A percentile compares a stretch with the other conserved stretches of the same genome.
These are phyloP conservation scores for Fusarium hainanense DNA, from an alignment of 2,329 filamentous ascomycete species.

Conservation along the genomic window DNA sequence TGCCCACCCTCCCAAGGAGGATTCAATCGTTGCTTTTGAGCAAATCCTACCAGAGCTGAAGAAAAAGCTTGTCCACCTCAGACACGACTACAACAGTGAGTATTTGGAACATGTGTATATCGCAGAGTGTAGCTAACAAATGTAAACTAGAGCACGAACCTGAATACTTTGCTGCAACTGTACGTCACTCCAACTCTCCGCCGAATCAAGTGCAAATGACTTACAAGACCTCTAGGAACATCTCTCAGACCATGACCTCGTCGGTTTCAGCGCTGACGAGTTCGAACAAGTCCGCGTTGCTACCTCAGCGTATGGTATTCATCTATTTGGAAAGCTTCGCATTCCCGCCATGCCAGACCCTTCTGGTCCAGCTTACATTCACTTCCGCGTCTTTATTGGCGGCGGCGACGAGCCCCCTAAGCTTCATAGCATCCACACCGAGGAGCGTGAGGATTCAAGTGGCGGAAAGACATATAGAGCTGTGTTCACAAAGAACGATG, in stretches of 20 bases:
- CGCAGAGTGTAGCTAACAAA: conserved; percentile 3
- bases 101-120: background rate
- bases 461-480: conserved; percentile 95
- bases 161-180: conserved; percentile 65
- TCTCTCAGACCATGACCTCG: conserved; percentile 80
- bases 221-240: conserved; percentile 11
- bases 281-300: conserved; percentile 94
- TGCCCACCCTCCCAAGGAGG: conserved; percentile 60
- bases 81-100: conserved; percentile 59
- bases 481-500: conserved; percentile 90
- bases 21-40: conserved; percentile 62
- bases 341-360: conserved; percentile 55
- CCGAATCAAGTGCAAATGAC: background rate
- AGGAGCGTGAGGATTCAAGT: conserved; percentile 93
- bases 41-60: conserved; percentile 64
- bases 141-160: conserved; percentile 61
- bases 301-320: conserved; percentile 82
- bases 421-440: conserved; percentile 89
- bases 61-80: conserved; percentile 60
- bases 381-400: conserved; percentile 91
- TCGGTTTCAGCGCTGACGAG: conserved; percentile 82
- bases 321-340: conserved; percentile 80
- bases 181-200: conserved; percentile 27
- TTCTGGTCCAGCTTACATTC: conserved; percentile 76
- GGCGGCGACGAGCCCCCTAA: conserved; percentile 82